Evolutionary conservation across 2,329 filamentous ascomycete genomes (phyloP), one percentile per base, ranked within the genome.

Genomic region (Pyricularia sp.): DNA sequence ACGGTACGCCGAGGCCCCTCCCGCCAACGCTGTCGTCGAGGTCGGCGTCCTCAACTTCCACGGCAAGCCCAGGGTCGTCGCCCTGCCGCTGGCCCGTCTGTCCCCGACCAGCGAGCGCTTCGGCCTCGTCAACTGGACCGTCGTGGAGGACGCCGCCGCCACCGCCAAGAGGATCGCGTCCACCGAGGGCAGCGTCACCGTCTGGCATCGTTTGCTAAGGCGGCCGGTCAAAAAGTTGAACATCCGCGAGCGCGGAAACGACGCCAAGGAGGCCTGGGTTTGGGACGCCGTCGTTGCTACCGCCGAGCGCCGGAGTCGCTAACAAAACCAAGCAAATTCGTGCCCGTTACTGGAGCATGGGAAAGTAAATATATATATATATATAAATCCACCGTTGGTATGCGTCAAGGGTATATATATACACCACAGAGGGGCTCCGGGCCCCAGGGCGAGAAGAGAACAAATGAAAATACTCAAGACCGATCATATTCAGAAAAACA

Each of bases 21-120:
- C 82, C 3, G 73, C 79, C 12, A 78, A 80, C 6, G 81, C 83
- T 0, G 79, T 77, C 66, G 77, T 88, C 20, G 82, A 84, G 68
- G 73, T 88, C 70, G 85, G 84, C 55, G 87, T 85, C 68, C 84
- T 88, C 80, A 85, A 82, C 74, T 73, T 81, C 72, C 83, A 87
- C 72, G 83, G 82, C 71, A 85, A 84, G 76, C 85, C 86, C 33
- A 82, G 85, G 59, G 69, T 77, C 11, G 79, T 75, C 72, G 73
- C 70, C 23, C 74, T 81, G 55, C 71, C 68, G 63, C 68, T 81
- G 2, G 70, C 71, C 2, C 80, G 81, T 28, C 74, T 83, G 31
- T 70, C 42, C 30, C 77, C 77, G 1, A 74, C 69, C 4, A 73
- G 68, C 30, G 72, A 71, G 66, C 72, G 78, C 5, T 69, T 80